Base-by-base conservation (phyloP, 1,284 basidiomycete species). In the Rhodotorula sp. region DNA sequence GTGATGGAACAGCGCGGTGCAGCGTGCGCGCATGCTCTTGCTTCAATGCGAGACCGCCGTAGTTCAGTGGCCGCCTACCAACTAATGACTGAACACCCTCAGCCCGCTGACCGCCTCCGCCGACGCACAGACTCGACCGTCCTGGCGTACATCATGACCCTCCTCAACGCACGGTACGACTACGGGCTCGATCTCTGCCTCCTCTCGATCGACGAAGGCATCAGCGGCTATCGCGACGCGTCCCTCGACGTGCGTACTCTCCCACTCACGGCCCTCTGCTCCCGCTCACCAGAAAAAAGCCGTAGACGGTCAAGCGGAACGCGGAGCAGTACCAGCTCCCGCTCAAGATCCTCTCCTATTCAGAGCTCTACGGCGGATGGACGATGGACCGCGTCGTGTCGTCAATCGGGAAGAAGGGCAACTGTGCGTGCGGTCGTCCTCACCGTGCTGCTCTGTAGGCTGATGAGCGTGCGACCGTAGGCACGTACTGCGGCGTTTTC, bases 361-460 rank as follows among this genome's bases (percentile, higher is more conserved):
- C 92, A 71, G 95, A 98, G 78, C 86, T 99, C 10, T 99, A 99
- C 77, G 70, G 71, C 58, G 96, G 96, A 22, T 99, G 97, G 97
- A 99, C 96, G 1, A 99, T 99, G 96, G 96, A 99, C 80, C 87
- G 88, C 29, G 94, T 99, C 67, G 97, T 99, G 48, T 87, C 89
- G 36, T 89, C 94, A 80, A 89, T 98, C 36, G 96, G 96, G n/a
- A 89, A 89, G 82, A 96, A 95, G 85, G 97, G 97, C 80, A 99
- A 99, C 79, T 99, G 96, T 83, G 67, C 65, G 82, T 75, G 3
- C 6, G 15, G 7, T 17, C 27, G 25, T 34, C 1, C 50, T 15
- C 19, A 27, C 37, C 21, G 19, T 12, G 1, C 29, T 10, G 25
- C 36, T 7, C 29, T 32, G n/a, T 3, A n/a, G 13, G 6, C 27